Percentiles rank a stretch among this genome's conserved stretches.
Conservation (phyloP, 257 asterid species). For the Coffea canephora region DNA sequence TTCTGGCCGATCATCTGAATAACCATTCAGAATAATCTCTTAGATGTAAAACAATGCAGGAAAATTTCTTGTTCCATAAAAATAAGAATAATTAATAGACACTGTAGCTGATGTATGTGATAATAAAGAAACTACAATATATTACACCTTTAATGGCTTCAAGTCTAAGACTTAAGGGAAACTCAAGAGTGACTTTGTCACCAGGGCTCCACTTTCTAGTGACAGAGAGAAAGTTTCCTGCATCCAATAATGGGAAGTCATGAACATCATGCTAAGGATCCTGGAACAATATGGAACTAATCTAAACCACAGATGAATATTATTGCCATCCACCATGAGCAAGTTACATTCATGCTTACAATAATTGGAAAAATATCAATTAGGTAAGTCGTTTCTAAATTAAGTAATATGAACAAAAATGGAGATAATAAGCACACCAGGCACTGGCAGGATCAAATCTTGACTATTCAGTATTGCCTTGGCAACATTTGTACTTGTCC, state of each 20-base stretch:
- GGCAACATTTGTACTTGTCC: conserved; percentile 56
- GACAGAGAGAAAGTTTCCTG: conserved; percentile 63
- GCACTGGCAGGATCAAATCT: conserved; percentile 31
- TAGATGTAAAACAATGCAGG: neutral
- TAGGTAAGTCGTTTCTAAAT: neutral
- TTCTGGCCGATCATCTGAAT: conserved; percentile 66
- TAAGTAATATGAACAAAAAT: conserved; percentile 1
- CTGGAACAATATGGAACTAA: neutral
- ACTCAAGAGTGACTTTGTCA: conserved; percentile 59
- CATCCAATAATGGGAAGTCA: conserved; percentile 11
- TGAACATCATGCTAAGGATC: neutral
- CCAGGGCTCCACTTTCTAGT: conserved; percentile 56
- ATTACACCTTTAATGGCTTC: conserved; percentile 77
- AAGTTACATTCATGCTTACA: neutral
- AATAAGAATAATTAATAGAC: neutral
- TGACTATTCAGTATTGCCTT: conserved; percentile 51
- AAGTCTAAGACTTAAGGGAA: conserved; percentile 59
- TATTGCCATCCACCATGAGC: neutral
- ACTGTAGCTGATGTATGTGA: neutral
- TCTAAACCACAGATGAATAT: neutral
- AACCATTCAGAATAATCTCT: conserved; percentile 11
- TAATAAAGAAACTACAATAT: too few species aligned
- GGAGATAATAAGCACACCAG: conserved; percentile 40
- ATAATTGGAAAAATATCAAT: neutral
- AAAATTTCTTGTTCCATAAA: neutral